These are phyloP conservation scores for Tulasnella sp. DNA, from an alignment of 768 basidiomycete genomes.

Conservation along the genomic window DNA sequence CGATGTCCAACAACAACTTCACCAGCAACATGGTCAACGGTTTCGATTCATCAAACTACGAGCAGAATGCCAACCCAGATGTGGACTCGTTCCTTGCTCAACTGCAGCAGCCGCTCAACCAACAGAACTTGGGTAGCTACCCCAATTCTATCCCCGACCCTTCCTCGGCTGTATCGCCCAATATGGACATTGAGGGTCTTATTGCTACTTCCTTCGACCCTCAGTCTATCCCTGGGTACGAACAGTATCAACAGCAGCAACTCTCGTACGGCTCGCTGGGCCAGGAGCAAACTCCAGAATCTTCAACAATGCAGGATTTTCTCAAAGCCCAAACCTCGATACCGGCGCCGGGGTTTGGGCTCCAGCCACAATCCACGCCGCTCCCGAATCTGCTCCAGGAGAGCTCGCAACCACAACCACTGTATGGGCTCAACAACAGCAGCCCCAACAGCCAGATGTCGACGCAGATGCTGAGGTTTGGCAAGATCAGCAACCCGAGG, in stretches of 20 bases:
- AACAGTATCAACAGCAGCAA: background rate
- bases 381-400: background rate
- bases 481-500: background rate
- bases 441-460: background rate
- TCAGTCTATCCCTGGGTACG: background rate
- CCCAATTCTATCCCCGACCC: background rate
- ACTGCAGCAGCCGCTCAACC: background rate
- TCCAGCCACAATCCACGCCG: slow-evolving; percentile 11
- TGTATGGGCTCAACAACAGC: background rate
- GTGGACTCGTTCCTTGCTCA: slow-evolving; percentile 4
- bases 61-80: background rate
- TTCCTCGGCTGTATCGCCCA: slow-evolving; percentile 7
- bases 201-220: slow-evolving; percentile 5
- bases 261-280: background rate
- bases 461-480: background rate
- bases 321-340: slow-evolving; percentile 18
- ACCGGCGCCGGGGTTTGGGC: slow-evolving; percentile 19
- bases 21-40: background rate
- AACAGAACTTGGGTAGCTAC: background rate
- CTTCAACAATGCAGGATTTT: slow-evolving; percentile 14
- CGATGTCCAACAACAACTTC: background rate
- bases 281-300: background rate
- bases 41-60: background rate
- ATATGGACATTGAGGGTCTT: background rate
- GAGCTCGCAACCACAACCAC: background rate